Percentiles rank a stretch among this genome's conserved stretches.
Evolutionary conservation across 768 basidiomycete genomes (phyloP).

Genomic region (Lactifluus rugatus): DNA sequence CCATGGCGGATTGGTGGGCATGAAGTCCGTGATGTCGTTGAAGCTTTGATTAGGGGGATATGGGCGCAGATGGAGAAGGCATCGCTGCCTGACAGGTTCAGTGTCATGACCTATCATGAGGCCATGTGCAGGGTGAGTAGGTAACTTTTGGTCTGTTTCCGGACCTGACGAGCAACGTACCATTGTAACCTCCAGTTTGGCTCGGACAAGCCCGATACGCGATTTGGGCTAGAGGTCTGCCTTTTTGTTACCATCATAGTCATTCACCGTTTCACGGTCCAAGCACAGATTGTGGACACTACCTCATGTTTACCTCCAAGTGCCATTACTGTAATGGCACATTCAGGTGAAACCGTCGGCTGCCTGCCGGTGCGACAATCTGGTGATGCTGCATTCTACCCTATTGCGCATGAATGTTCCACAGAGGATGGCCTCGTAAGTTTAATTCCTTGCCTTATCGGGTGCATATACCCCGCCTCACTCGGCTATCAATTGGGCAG

Average conservation of each 20-base stretch:
- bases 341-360: conserved; percentile 27
- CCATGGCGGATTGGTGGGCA: conserved; percentile 79
- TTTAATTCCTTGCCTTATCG: background rate
- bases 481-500: conserved; percentile 26
- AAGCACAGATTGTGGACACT: conserved; percentile 28
- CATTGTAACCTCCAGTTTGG: conserved; percentile 53
- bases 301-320: conserved; percentile 26
- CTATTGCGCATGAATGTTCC: conserved; percentile 32
- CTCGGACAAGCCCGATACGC: conserved; percentile 89
- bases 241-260: background rate
- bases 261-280: background rate
- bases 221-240: conserved; percentile 77
- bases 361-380: conserved; percentile 26
- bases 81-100: conserved; percentile 52
- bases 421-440: conserved; percentile 27
- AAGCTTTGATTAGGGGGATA: conserved; percentile 60
- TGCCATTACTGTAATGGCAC: conserved; percentile 21
- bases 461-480: background rate
- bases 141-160: background rate
- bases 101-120: conserved; percentile 79
- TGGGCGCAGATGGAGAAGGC: conserved; percentile 66
- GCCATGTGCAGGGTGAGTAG: conserved; percentile 77
- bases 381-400: conserved; percentile 28
- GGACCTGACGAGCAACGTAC: conserved; percentile 12
- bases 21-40: conserved; percentile 72